Evolutionary conservation across 176 grass and related monocot genomes (phyloP).

Genomic region (Cocos nucifera): DNA sequence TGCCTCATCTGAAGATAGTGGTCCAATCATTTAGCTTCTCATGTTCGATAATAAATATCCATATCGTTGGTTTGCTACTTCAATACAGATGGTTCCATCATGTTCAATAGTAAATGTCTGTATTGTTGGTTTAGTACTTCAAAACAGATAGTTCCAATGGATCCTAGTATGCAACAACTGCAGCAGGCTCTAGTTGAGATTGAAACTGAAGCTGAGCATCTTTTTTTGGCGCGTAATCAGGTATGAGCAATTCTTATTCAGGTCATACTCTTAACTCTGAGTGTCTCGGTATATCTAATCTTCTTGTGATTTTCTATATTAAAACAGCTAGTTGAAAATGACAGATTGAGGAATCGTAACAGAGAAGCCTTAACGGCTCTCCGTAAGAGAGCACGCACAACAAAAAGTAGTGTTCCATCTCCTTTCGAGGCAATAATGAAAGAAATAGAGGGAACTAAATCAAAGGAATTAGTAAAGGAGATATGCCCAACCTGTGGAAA

Average conservation of each 20-base stretch:
- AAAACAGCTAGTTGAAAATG: slow-evolving; percentile 67
- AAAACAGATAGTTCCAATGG: slow-evolving; percentile 30
- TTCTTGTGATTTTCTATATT: background rate
- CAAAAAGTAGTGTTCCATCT: slow-evolving; percentile 58
- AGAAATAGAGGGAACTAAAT: slow-evolving; percentile 53
- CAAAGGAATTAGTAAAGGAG: slow-evolving; percentile 61
- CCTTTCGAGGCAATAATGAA: slow-evolving; percentile 81
- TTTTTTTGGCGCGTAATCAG: slow-evolving; percentile 88
- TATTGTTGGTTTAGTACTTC: too few species aligned
- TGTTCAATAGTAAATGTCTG: too few species aligned
- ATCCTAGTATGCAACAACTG: slow-evolving; percentile 55
- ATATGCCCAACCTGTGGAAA: slow-evolving; percentile 70
- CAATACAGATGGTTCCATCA: slow-evolving; percentile 1
- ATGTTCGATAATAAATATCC: too few species aligned
- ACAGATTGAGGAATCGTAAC: slow-evolving; percentile 55
- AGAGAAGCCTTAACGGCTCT: slow-evolving; percentile 70
- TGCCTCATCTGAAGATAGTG: too few species aligned
- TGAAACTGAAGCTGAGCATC: slow-evolving; percentile 66
- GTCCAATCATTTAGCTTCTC: too few species aligned
- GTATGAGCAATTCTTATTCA: slow-evolving; percentile 18
- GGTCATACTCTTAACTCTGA: background rate
- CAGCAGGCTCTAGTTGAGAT: slow-evolving; percentile 58
- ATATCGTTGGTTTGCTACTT: too few species aligned
- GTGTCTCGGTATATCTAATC: background rate
- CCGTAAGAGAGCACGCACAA: slow-evolving; percentile 58